Evolutionary conservation across 2,329 filamentous ascomycete species (phyloP).

Genomic region (Ophiostoma montium): DNA sequence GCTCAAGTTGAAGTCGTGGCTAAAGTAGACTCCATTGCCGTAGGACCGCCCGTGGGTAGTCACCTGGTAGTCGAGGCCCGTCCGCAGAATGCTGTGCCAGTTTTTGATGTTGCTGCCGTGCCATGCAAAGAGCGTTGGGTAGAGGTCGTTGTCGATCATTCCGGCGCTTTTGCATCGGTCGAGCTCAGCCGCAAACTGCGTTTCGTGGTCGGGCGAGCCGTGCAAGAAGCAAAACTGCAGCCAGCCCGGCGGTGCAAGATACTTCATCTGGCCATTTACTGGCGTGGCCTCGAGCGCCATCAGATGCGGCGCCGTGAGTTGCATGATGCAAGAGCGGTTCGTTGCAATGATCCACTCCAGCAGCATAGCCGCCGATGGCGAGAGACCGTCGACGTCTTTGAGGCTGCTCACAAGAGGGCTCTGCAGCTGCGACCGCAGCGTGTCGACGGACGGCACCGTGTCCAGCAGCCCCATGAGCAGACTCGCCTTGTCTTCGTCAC

Average conservation of each 20-base stretch:
- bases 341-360: slow-evolving; percentile 83
- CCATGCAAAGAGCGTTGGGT: slow-evolving; percentile 72
- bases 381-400: slow-evolving; percentile 36
- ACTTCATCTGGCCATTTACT: too few species aligned
- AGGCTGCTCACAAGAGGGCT: slow-evolving; percentile 26
- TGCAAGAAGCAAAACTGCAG: slow-evolving; percentile 80
- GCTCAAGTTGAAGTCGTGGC: slow-evolving; percentile 43
- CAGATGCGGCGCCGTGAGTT: slow-evolving; percentile 39
- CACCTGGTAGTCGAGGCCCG: slow-evolving; percentile 60
- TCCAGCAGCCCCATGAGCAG: slow-evolving; percentile 39
- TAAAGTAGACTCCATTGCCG: slow-evolving; percentile 76
- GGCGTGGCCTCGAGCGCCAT: not conserved
- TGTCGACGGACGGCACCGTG: slow-evolving; percentile 44
- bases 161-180: slow-evolving; percentile 19
- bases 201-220: slow-evolving; percentile 77
- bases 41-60: slow-evolving; percentile 50
- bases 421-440: slow-evolving; percentile 39
- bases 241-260: slow-evolving; percentile 30
- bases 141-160: slow-evolving; percentile 17
- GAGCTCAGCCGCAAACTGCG: slow-evolving; percentile 54
- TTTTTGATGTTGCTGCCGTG: slow-evolving; percentile 66
- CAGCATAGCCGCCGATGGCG: slow-evolving; percentile 50
- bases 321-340: slow-evolving; percentile 73
- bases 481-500: slow-evolving; percentile 28
- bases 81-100: slow-evolving; percentile 82